Conservation (phyloP, 352 stramenopile species). For the Phytophthora crassamura region DNA sequence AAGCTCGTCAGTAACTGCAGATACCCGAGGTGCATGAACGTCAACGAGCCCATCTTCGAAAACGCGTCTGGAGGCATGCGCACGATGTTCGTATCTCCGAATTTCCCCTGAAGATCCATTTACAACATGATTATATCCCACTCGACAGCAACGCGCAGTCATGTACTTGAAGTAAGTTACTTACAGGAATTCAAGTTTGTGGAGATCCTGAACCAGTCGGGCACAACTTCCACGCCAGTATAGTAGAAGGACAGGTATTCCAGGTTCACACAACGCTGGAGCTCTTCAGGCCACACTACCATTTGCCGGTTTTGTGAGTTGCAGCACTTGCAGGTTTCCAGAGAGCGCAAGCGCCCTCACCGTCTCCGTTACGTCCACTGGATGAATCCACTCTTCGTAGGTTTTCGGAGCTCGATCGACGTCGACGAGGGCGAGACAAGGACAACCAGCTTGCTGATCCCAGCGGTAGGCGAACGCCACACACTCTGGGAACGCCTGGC, state of each 20-base stretch:
- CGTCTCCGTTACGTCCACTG: constrained; percentile 8
- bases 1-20: constrained; percentile 17
- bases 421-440: constrained; percentile 42
- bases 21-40: constrained; percentile 36
- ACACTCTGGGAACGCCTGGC: constrained; percentile 4
- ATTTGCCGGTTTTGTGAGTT: constrained; percentile 32
- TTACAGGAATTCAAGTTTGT: constrained; percentile 38
- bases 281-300: constrained; percentile 9
- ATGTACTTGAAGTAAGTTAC: too few relatives aligned
- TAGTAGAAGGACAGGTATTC: constrained; percentile 23
- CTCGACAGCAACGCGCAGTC: too few relatives aligned
- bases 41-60: constrained; percentile 33
- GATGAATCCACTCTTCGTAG: constrained; percentile 13
- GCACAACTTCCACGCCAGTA: constrained; percentile 24
- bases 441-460: constrained; percentile 16
- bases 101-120: constrained; percentile 14
- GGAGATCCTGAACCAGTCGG: constrained; percentile 15
- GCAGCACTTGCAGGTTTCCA: constrained; percentile 14
- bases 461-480: constrained; percentile 10
- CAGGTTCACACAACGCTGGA: constrained; percentile 13
- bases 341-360: constrained; percentile 17
- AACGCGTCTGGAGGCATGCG: constrained; percentile 14
- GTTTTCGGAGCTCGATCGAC: constrained; percentile 12
- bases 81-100: constrained; percentile 10
- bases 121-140: too few relatives aligned